Evolutionary conservation across 1,139 yeast species (phyloP).

Genomic region (Taiozyma sp.): DNA sequence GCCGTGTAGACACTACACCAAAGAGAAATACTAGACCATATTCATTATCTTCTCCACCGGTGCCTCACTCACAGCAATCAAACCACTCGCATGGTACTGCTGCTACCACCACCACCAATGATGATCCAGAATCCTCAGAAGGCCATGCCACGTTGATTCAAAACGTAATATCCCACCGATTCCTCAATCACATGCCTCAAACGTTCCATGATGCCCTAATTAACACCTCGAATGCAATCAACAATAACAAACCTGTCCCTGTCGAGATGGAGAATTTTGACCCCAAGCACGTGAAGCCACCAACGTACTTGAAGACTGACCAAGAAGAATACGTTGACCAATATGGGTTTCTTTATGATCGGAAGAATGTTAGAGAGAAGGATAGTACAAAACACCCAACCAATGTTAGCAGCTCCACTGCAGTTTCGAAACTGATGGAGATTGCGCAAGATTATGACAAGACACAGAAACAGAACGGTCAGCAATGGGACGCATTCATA

Average conservation of each 20-base stretch:
- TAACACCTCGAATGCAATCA: conserved; percentile 3
- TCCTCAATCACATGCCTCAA: conserved; percentile 24
- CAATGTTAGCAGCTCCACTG: conserved; percentile 6
- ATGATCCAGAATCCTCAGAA: background rate
- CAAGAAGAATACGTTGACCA: conserved; percentile 36
- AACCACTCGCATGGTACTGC: background rate
- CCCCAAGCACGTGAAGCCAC: conserved; percentile 31
- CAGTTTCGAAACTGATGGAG: conserved; percentile 25
- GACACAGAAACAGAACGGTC: conserved; percentile 27
- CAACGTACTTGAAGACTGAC: conserved; percentile 23
- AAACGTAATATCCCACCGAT: conserved; percentile 21
- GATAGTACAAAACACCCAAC: background rate
- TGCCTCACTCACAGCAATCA: conserved; percentile 2
- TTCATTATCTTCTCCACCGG: conserved; percentile 13
- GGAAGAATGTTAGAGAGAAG: conserved; percentile 4
- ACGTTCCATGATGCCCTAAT: conserved; percentile 18
- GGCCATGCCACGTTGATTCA: conserved; percentile 2
- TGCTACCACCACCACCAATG: background rate
- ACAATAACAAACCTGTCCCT: conserved; percentile 28
- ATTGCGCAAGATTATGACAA: conserved; percentile 34
- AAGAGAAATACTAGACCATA: conserved; percentile 10
- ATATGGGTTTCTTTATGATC: conserved; percentile 42
- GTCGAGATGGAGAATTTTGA: conserved; percentile 42
- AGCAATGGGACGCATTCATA: conserved; percentile 34
- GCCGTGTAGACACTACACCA: background rate